phyloP scores from a whole-genome alignment of 176 grass and related monocot genomes.

The Chloris gayana region DNA sequence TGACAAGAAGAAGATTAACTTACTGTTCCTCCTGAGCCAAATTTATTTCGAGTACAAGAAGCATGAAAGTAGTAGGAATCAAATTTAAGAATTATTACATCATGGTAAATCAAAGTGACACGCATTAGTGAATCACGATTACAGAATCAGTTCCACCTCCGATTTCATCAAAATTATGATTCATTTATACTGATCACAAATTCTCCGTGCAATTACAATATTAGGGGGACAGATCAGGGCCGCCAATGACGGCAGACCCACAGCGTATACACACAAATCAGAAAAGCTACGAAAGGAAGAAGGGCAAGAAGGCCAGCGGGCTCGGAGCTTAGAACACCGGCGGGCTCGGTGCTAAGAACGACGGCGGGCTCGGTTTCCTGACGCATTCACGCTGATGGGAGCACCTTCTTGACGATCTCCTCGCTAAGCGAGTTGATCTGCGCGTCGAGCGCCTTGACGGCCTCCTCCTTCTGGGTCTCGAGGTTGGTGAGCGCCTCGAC shows the following conservation, averaged over 20 bases:
- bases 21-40: neutral
- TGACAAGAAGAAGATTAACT: neutral
- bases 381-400: slow-evolving; percentile 50
- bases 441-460: slow-evolving; percentile 74
- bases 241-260: slow-evolving; percentile 16
- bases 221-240: slow-evolving; percentile 8
- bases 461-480: slow-evolving; percentile 88
- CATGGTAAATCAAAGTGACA: neutral
- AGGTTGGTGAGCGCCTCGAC: slow-evolving; percentile 70
- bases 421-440: slow-evolving; percentile 95
- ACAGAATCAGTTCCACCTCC: neutral
- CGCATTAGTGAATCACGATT: neutral
- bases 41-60: neutral
- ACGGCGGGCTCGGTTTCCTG: neutral
- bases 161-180: slow-evolving; percentile 36
- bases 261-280: slow-evolving; percentile 28
- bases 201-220: slow-evolving; percentile 40
- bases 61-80: too few species aligned
- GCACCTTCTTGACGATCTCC: slow-evolving; percentile 96
- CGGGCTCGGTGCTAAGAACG: neutral
- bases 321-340: neutral
- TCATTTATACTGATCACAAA: slow-evolving; percentile 38
- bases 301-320: neutral
- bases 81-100: neutral
- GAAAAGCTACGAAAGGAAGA: slow-evolving; percentile 11